Base-by-base conservation (phyloP, 192 early-diverging fungal species). In the Rhizophagus clarus region DNA sequence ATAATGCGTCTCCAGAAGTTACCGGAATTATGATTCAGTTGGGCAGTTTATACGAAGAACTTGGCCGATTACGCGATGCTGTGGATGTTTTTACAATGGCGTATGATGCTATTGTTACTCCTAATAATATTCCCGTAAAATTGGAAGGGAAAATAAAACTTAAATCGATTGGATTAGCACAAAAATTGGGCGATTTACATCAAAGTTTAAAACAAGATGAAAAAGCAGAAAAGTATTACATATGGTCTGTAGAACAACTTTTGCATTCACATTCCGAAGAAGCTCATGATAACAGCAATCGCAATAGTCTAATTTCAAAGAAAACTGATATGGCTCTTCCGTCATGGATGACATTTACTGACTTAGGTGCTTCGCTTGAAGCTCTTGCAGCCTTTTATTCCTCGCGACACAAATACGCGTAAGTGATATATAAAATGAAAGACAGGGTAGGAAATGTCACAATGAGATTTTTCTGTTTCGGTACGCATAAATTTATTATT, bases 11-110 rank as follows among this genome's bases (percentile, higher is more conserved):
- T 0, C 82, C 83, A 14, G 85, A 89, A 31, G 84, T 91, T 22
- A 89, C 87, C 0, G 90, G 90, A 7, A 91, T 91, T 51, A 84
- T 91, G 87, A 91, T 91, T 66, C 90, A 88, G 51, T 66, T 87
- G 17, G 90, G 87, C 0, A 80, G 85, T 1, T 62, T 91, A 66
- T 82, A 88, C 15, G 86, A 89, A 61, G 79, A 81, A 10, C 62
- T 88, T 70, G 87, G 84, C 0, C 73, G 81, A 22, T 75, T 67
- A 17, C 81, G 80, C 37, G 86, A 91, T 28, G 90, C 90, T 20
- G 80, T 84, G 32, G 84, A 87, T 77, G 85, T 88, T 2, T 74
- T 88, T 24, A 76, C 73, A 7, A 82, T 83, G 83, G 84, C 87
- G 17, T 88, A 85, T 76, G 84, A 85, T 29, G 74, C 71, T 3